A percentile compares a stretch with the other conserved stretches of the same genome.
These are phyloP conservation scores for Talaromyces sp. DNA, from an alignment of 2,329 filamentous ascomycete species.

Conservation along the genomic window DNA sequence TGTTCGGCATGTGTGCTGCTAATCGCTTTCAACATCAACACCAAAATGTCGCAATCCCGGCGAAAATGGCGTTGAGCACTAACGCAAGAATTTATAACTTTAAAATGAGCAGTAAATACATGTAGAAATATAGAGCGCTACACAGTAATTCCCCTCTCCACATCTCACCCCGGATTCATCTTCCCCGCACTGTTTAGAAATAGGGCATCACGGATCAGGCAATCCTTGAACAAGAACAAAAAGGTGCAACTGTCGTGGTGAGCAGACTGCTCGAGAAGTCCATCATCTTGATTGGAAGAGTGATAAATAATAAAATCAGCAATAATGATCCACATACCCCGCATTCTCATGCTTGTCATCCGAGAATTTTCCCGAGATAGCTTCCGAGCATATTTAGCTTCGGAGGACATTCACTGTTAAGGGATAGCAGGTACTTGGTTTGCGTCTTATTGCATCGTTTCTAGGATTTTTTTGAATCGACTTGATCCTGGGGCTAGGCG, in stretches of 20 bases:
- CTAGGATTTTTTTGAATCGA: not conserved
- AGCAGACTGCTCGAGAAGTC: not conserved
- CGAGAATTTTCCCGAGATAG: conserved; percentile 7
- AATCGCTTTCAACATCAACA: not conserved
- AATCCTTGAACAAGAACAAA: not conserved
- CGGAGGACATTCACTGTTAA: not conserved
- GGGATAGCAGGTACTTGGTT: not conserved
- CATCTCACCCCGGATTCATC: not conserved
- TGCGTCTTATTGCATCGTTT: not conserved
- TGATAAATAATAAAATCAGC: not conserved
- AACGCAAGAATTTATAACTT: not conserved
- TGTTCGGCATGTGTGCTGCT: not conserved
- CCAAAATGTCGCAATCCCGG: not conserved
- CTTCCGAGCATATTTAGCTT: conserved; percentile 1
- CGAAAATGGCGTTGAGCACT: not conserved
- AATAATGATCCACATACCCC: not conserved
- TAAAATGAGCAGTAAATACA: not conserved
- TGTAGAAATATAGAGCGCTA: not conserved
- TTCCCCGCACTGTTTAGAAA: not conserved
- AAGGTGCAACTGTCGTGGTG: not conserved
- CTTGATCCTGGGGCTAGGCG: not conserved
- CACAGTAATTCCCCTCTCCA: not conserved
- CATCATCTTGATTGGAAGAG: not conserved
- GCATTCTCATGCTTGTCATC: not conserved
- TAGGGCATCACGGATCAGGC: not conserved